phyloP scores from a whole-genome alignment of 768 basidiomycete genomes.

The Melanogaster broomeanus region DNA sequence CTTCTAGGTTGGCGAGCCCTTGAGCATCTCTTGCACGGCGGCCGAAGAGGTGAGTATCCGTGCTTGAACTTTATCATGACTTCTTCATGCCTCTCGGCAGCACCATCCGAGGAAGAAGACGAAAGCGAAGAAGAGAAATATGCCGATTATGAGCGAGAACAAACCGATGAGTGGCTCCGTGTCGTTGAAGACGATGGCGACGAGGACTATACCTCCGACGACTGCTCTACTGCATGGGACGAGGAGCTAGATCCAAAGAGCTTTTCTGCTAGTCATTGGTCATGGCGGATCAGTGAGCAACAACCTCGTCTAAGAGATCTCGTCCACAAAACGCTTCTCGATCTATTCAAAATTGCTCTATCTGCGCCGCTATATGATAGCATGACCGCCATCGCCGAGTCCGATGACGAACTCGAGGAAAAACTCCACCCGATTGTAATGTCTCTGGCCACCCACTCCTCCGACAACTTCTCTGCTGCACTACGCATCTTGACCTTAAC shows the following conservation, averaged over 20 bases:
- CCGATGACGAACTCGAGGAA: slow-evolving; percentile 34
- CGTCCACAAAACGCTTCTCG: slow-evolving; percentile 46
- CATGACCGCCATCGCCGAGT: slow-evolving; percentile 41
- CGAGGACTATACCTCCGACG: slow-evolving; percentile 24
- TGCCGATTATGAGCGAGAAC: neutral
- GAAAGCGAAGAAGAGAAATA: slow-evolving; percentile 29
- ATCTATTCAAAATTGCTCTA: slow-evolving; percentile 53
- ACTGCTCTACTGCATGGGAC: slow-evolving; percentile 20
- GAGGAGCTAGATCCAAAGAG: slow-evolving; percentile 29
- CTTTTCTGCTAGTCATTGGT: slow-evolving; percentile 56
- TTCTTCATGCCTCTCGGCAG: slow-evolving; percentile 7
- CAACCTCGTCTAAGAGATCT: slow-evolving; percentile 42
- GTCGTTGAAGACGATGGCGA: slow-evolving; percentile 36
- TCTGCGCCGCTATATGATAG: slow-evolving; percentile 46
- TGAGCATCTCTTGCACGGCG: slow-evolving; percentile 56
- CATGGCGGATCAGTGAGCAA: slow-evolving; percentile 40
- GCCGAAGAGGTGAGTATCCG: slow-evolving; percentile 39
- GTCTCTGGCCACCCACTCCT: slow-evolving; percentile 46
- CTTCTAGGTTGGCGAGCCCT: slow-evolving; percentile 52
- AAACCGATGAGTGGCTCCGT: neutral
- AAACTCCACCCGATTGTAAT: slow-evolving; percentile 36
- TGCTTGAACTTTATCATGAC: neutral
- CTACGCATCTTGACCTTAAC: slow-evolving; percentile 51
- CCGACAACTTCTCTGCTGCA: slow-evolving; percentile 55
- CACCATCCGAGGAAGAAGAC: slow-evolving; percentile 11